Conservation (phyloP, 176 grass and related monocot species). For the Oryza glumipatula region DNA sequence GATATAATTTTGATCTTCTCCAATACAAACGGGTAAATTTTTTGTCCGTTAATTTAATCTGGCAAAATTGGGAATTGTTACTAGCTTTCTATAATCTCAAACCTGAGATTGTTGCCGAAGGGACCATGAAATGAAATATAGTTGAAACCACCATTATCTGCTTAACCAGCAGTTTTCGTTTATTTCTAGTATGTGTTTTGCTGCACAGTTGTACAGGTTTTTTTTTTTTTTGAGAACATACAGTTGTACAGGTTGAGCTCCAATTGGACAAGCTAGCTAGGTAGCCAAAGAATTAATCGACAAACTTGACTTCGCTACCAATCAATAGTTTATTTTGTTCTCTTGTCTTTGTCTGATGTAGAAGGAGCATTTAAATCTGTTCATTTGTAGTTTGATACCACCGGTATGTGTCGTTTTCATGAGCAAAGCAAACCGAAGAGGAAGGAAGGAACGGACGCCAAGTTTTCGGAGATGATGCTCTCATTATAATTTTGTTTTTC, state of each 20-base stretch:
- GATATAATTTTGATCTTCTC: slow-evolving; percentile 1
- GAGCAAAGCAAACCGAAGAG: slow-evolving; percentile 12
- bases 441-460: slow-evolving; percentile 28
- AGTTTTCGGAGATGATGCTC: not conserved
- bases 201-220: not conserved
- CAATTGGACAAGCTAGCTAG: slow-evolving; percentile 1
- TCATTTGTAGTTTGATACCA: not conserved
- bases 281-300: slow-evolving; percentile 7
- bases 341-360: not conserved
- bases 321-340: not conserved
- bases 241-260: not conserved
- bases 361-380: slow-evolving; percentile 36
- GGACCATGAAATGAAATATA: not conserved
- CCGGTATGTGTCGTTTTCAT: slow-evolving; percentile 1
- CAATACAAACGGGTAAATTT: not conserved
- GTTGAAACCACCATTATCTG: not conserved
- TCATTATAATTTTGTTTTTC: not conserved
- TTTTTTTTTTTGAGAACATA: too few relatives aligned
- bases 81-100: not conserved
- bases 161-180: not conserved
- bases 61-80: not conserved
- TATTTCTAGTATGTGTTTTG: not conserved
- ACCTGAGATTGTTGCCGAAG: not conserved
- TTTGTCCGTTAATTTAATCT: not conserved
- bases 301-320: slow-evolving; percentile 46